Conservation (phyloP, 2,329 filamentous ascomycete genomes). For the Penicillium sp. region DNA sequence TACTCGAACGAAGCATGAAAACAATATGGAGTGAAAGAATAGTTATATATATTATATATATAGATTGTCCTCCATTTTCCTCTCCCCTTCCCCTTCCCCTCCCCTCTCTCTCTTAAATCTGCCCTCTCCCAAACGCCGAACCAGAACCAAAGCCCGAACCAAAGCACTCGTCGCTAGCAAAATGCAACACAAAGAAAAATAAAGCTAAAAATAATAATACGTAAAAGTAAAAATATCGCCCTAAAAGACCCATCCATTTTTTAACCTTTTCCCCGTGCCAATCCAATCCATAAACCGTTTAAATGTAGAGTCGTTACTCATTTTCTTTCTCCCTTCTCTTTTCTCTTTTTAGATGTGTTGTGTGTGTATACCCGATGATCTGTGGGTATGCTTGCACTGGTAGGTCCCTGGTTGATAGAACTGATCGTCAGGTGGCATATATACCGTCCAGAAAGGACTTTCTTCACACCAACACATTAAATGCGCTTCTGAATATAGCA, state of each 20-base stretch:
- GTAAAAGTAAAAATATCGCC: background rate
- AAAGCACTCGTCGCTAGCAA: constrained; percentile 5
- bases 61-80: background rate
- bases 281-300: background rate
- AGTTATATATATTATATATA: background rate
- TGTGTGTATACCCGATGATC: background rate
- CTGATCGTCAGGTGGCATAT: background rate
- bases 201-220: constrained; percentile 1
- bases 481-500: background rate
- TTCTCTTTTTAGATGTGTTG: too few species aligned
- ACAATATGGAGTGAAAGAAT: background rate
- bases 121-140: constrained; percentile 1
- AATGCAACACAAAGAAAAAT: constrained; percentile 11
- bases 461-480: background rate
- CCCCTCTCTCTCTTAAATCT: background rate
- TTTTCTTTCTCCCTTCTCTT: background rate
- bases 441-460: background rate
- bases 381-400: background rate
- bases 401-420: too few species aligned
- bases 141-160: constrained; percentile 8
- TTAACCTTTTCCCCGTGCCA: constrained; percentile 1
- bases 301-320: background rate
- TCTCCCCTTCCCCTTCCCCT: background rate
- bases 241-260: constrained; percentile 4
- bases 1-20: background rate